Conservation (phyloP, 2,329 filamentous ascomycete genomes). For the Verticillium nonalfalfae region DNA sequence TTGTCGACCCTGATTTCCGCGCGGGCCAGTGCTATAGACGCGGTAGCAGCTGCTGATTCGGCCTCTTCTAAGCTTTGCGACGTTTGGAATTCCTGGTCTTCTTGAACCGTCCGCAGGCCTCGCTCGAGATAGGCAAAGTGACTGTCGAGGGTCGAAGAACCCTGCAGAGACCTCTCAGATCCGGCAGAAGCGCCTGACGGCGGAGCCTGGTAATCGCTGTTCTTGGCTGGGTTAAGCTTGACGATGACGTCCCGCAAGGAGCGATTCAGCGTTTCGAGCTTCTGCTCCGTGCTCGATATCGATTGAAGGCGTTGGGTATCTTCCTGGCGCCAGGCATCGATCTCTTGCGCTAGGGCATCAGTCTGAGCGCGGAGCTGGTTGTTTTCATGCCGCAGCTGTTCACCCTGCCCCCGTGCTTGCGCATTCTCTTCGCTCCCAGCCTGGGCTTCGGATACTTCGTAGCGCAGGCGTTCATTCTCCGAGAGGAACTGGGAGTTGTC, state of each 20-base stretch:
- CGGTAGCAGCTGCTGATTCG: constrained; percentile 14
- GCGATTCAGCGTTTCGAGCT: constrained; percentile 61
- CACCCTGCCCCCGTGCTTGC: constrained; percentile 25
- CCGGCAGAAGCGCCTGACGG: constrained; percentile 23
- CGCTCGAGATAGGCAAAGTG: constrained; percentile 69
- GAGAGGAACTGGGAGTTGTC: not conserved
- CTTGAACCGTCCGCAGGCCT: constrained; percentile 53
- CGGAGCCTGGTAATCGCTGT: constrained; percentile 36
- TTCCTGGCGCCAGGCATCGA: constrained; percentile 27
- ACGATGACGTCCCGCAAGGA: constrained; percentile 62
- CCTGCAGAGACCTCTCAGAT: constrained; percentile 24
- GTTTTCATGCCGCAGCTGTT: constrained; percentile 22
- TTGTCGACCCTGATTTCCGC: constrained; percentile 49
- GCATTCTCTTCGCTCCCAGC: constrained; percentile 30
- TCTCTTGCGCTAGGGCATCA: constrained; percentile 25
- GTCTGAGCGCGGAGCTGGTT: constrained; percentile 22
- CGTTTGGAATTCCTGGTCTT: constrained; percentile 42
- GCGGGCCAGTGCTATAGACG: constrained; percentile 24
- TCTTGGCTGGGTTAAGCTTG: constrained; percentile 51
- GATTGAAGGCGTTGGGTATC: constrained; percentile 35
- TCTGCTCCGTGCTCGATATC: constrained; percentile 56
- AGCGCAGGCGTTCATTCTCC: not conserved
- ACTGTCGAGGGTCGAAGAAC: constrained; percentile 39
- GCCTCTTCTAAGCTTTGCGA: constrained; percentile 14
- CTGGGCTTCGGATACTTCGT: not conserved